These are phyloP conservation scores for Pseudoturritis turrita DNA, from an alignment of 345 rosid species.

Conservation along the genomic window DNA sequence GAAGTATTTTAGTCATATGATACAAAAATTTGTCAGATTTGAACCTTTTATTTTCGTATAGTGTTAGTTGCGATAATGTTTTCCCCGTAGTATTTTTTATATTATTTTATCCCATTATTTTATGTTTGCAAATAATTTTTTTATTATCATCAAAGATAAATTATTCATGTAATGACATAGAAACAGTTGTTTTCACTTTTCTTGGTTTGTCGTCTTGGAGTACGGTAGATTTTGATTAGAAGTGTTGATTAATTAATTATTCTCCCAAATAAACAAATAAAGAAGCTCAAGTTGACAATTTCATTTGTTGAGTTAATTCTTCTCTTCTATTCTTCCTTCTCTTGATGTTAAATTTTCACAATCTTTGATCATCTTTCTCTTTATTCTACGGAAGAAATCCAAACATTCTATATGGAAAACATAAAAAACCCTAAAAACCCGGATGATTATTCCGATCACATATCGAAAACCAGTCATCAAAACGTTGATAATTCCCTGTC, in stretches of 20 bases:
- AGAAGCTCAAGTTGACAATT: constrained; percentile 16
- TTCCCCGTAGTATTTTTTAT: not conserved
- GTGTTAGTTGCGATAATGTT: constrained; percentile 1
- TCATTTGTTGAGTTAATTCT: not conserved
- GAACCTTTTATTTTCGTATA: not conserved
- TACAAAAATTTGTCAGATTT: not conserved
- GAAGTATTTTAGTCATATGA: not conserved
- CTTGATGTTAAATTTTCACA: not conserved
- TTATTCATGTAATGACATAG: constrained; percentile 6
- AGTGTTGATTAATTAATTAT: not conserved
- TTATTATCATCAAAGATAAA: not conserved
- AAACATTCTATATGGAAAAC: constrained; percentile 20
- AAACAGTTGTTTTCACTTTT: constrained; percentile 19
- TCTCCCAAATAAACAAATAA: not conserved
- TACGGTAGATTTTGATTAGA: constrained; percentile 12
- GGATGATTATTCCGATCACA: constrained; percentile 3
- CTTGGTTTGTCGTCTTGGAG: constrained; percentile 10
- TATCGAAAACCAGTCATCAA: constrained; percentile 11
- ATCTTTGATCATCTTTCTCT: constrained; percentile 9
- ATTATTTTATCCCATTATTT: not conserved
- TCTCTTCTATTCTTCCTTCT: not conserved
- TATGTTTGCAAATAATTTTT: not conserved
- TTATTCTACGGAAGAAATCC: not conserved
- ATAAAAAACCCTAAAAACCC: constrained; percentile 10
- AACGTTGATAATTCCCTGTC: constrained; percentile 4